Evolutionary conservation across 371 early-diverging fungal genomes (phyloP).

Genomic region (Apophysomyces ossiformis): DNA sequence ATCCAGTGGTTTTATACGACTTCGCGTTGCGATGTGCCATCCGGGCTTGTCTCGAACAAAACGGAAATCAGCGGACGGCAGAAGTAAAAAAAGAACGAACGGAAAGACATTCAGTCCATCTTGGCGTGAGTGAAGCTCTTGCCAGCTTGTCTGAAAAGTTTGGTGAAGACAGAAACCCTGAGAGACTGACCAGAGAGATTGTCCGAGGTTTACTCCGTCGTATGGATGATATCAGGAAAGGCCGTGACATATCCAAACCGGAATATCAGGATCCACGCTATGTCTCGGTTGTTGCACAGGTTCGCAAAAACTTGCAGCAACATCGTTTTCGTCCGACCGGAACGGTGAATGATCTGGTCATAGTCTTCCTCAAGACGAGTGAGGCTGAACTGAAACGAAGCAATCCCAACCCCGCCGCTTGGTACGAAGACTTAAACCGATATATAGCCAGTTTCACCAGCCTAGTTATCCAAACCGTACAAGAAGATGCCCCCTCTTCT

Average conservation of each 20-base stretch:
- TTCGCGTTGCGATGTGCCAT: slow-evolving; percentile 48
- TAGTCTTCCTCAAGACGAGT: slow-evolving; percentile 37
- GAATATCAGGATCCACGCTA: slow-evolving; percentile 39
- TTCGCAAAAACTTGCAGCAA: slow-evolving; percentile 35
- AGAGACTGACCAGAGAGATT: slow-evolving; percentile 40
- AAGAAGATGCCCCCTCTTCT: slow-evolving; percentile 40
- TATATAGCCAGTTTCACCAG: slow-evolving; percentile 40
- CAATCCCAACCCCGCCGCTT: slow-evolving; percentile 41
- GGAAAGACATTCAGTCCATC: slow-evolving; percentile 38
- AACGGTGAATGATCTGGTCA: slow-evolving; percentile 42
- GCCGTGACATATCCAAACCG: slow-evolving; percentile 33
- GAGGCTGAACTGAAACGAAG: slow-evolving; percentile 40
- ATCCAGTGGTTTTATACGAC: slow-evolving; percentile 41
- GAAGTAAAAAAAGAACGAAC: slow-evolving; percentile 22
- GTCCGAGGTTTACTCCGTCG: slow-evolving; percentile 35
- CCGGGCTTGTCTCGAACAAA: slow-evolving; percentile 38
- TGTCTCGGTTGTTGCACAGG: slow-evolving; percentile 24
- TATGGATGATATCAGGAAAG: slow-evolving; percentile 40
- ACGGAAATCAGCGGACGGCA: slow-evolving; percentile 22
- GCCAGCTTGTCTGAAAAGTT: slow-evolving; percentile 42
- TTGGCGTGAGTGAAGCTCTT: slow-evolving; percentile 34
- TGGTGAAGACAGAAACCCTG: slow-evolving; percentile 31
- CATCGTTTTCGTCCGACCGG: slow-evolving; percentile 39
- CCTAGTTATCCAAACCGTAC: slow-evolving; percentile 32
- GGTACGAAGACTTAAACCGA: slow-evolving; percentile 39